phyloP scores from a whole-genome alignment of 129 eudicot species.

The Ambrosia trifida region DNA sequence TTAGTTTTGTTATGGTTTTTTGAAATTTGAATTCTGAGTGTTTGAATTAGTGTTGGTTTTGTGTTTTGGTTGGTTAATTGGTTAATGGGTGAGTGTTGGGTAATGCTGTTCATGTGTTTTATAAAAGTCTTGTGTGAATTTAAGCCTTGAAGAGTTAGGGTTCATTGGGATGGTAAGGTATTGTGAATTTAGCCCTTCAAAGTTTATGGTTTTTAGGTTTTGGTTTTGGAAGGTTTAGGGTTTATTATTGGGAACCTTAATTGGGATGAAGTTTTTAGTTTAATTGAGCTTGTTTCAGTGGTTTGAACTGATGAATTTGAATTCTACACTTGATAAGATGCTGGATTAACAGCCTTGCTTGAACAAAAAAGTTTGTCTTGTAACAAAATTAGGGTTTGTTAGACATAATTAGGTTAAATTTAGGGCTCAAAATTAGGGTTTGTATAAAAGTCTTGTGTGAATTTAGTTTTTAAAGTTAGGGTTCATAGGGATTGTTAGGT shows the following conservation, averaged over 20 bases:
- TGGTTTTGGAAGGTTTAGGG: conserved; percentile 7
- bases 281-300: conserved; percentile 3
- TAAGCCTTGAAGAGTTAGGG: conserved; percentile 47
- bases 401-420: conserved; percentile 17
- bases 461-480: conserved; percentile 43
- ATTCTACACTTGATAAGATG: too few species aligned
- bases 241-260: conserved; percentile 10
- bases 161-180: conserved; percentile 13
- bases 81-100: neutral
- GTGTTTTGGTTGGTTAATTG: conserved; percentile 13
- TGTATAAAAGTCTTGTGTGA: conserved; percentile 17
- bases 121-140: conserved; percentile 11
- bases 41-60: neutral
- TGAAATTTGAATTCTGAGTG: conserved; percentile 10
- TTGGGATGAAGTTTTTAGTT: neutral
- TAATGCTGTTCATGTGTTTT: conserved; percentile 11
- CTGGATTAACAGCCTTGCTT: neutral
- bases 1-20: neutral
- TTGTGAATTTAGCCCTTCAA: conserved; percentile 14
- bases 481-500: conserved; percentile 23
- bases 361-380: neutral
- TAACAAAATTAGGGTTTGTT: neutral
- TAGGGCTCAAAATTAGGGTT: too few species aligned
- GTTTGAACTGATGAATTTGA: neutral
- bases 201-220: conserved; percentile 17